Percentiles rank a stretch among this genome's conserved stretches.
Conservation (phyloP, 2,329 filamentous ascomycete species). For the Neonectria punicea region DNA sequence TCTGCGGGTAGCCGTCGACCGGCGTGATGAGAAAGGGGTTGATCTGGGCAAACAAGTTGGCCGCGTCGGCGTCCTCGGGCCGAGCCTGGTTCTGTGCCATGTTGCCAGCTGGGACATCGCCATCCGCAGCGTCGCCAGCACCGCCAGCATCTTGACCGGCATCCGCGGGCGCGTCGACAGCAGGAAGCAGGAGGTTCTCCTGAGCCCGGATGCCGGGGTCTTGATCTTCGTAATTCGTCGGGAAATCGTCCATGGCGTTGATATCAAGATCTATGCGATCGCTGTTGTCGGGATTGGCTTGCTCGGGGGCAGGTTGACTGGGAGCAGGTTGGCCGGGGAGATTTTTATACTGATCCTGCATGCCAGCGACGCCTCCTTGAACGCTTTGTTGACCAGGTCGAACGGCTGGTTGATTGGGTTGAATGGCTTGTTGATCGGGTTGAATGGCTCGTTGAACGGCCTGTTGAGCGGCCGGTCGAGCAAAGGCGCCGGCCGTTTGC, state of each 20-base stretch:
- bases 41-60: conserved; percentile 12
- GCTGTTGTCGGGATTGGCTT: not conserved
- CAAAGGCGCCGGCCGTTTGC: not conserved
- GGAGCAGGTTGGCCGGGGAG: not conserved
- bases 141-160: too few relatives aligned
- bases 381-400: not conserved
- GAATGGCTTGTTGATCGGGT: not conserved
- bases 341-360: not conserved
- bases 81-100: not conserved
- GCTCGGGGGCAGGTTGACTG: not conserved
- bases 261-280: not conserved
- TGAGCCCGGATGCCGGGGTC: not conserved
- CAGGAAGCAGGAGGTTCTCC: not conserved
- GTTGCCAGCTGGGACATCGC: not conserved
- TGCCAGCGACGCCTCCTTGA: not conserved
- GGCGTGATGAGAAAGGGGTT: conserved; percentile 34
- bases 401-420: not conserved
- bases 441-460: not conserved
- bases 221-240: not conserved
- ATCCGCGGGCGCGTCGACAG: not conserved
- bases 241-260: not conserved
- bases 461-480: not conserved
- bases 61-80: not conserved
- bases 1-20: not conserved
- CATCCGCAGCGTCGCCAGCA: not conserved